A percentile compares a stretch with the other conserved stretches of the same genome.
Evolutionary conservation across 192 early-diverging fungal genomes (phyloP).

Genomic region (Gonapodya sp.): DNA sequence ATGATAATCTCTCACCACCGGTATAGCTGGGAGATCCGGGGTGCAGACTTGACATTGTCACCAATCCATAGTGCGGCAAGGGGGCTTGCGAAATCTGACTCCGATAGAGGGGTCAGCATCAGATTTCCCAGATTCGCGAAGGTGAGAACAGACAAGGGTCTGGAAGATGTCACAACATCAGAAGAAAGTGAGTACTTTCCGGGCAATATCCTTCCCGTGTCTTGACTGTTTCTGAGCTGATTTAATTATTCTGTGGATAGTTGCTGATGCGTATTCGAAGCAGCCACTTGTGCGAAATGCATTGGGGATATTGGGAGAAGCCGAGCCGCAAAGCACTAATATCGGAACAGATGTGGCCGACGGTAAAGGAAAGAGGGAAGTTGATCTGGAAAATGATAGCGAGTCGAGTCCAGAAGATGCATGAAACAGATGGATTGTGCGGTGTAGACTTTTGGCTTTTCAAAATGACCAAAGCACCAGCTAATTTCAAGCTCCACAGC

Average conservation of each 20-base stretch:
- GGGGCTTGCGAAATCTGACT: neutral
- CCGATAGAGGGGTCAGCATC: neutral
- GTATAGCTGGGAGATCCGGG: slow-evolving; percentile 4
- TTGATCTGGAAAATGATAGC: no score
- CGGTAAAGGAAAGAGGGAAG: no score
- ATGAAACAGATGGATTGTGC: no score
- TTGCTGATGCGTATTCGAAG: slow-evolving; percentile 5
- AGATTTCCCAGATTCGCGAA: neutral
- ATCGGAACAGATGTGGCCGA: no score
- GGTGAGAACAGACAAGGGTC: neutral
- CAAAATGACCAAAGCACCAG: no score
- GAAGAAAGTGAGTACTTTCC: neutral
- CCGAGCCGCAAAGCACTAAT: no score
- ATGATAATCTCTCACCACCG: neutral
- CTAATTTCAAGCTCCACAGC: no score
- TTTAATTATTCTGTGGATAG: neutral
- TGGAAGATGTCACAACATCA: slow-evolving; percentile 5
- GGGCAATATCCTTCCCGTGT: neutral
- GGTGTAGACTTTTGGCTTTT: no score
- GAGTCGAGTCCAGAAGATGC: no score
- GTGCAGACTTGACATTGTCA: slow-evolving; percentile 2
- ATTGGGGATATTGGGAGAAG: no score
- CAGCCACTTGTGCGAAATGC: neutral
- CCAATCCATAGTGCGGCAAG: neutral
- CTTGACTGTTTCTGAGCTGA: neutral